phyloP scores from a whole-genome alignment of 306 rosid species.

The Styphnolobium japonicum region DNA sequence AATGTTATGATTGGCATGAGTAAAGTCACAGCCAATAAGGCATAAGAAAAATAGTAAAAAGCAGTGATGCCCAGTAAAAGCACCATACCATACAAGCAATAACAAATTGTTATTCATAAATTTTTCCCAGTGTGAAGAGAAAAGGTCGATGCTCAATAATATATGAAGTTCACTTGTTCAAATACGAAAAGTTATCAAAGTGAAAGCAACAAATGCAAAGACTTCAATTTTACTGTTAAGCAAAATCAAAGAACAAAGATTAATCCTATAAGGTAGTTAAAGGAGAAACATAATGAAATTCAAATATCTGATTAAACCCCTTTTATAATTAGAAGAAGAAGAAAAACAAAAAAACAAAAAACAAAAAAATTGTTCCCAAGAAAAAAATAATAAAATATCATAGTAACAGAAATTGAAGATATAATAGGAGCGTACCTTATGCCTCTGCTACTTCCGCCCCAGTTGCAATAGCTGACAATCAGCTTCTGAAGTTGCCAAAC shows the following conservation, averaged over 20 bases:
- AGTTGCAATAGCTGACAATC: slow-evolving; percentile 71
- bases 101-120: background rate
- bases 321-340: background rate
- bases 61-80: background rate
- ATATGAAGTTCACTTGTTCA: slow-evolving; percentile 9
- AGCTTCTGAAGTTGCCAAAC: slow-evolving; percentile 86
- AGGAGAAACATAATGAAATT: background rate
- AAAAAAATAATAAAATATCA: background rate
- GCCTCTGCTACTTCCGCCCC: slow-evolving; percentile 97
- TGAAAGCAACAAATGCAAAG: background rate
- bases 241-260: background rate
- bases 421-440: slow-evolving; percentile 50
- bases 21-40: background rate
- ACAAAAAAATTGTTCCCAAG: background rate
- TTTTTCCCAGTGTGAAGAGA: background rate
- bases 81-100: background rate
- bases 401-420: background rate
- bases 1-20: background rate
- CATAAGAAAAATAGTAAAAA: background rate
- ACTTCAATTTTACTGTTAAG: background rate
- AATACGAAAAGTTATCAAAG: background rate
- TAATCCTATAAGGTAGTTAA: background rate
- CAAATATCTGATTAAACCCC: background rate
- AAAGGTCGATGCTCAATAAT: background rate
- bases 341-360: background rate